Evolutionary conservation across 2,329 filamentous ascomycete genomes (phyloP), one percentile per base, ranked within the genome.

Genomic region (Trichoderma lentiforme): DNA sequence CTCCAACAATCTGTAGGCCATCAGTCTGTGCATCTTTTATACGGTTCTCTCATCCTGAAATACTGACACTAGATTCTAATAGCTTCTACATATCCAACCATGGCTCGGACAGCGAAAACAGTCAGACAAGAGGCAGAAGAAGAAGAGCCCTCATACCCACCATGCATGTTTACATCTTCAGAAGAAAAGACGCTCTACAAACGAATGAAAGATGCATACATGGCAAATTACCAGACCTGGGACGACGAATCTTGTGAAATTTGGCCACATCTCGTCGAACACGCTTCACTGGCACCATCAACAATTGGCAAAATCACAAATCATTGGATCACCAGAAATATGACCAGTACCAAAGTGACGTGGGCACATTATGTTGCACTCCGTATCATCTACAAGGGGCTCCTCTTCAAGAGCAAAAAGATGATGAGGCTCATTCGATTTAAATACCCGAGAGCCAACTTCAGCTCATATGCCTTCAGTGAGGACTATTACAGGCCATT

Each of bases 281-380:
- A 68, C 6, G 72, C 72, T 14, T 72, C 73, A 3, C 51, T 73
- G 4, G 28, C 58, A 3, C 56, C 30, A 1, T 36, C 72, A 3
- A 74, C 72, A 4, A 39, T 68, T 4, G 18, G 32, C 21, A 74
- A 73, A 56, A 62, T 73, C 14, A 73, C 64, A 8, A 73, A 60
- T 8, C 72, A 74, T 34, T 18, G 7, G 12, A 69, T 74, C 24
- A 28, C 58, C 6, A 57, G 58, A 51, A 28, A 26, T 0, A 28
- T 73, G 15, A 24, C 21, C 6, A 15, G 12, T 2, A 18, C 26
- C 14, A 68, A 24, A n/a, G 64, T 70, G 14, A 74, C 71, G n/a
- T 74, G 72, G 72, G 72, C 72, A 2, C 71, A 71, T 36, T 56
- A 71, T 7, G 43, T 65, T 8, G 43, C 61, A 0, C 64, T 73